Base-by-base conservation (phyloP, 331 rosid species). In the Rosa hybrid region DNA sequence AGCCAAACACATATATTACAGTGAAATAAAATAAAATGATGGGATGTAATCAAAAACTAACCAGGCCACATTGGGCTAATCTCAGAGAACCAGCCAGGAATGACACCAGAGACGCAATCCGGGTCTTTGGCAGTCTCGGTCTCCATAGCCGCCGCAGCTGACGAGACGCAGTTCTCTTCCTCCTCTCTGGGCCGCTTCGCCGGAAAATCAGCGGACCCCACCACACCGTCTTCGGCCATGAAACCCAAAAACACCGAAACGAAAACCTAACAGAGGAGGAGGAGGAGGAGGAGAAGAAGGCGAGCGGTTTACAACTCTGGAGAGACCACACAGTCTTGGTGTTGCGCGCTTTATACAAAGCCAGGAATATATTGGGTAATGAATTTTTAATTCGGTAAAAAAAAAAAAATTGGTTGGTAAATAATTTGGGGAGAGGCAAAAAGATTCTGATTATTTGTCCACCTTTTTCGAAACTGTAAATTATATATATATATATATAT, bases 61-160 rank as follows among this genome's bases (percentile, higher is more conserved):
- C 99, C 99, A 6, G 99, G 98, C 99, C 99, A 96, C 99, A 96
- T 86, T 91, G 98, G 93, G 90, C 99, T 96, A 68, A 96, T 86
- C 89, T 96, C 99, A 17, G 99, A 96, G 86, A 96, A 96, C 99
- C 99, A 96, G 12, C 99, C 97, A 75, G 99, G 98, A 80, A 93
- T 93, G 53, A 96, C 90, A 41, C 92, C 39, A 3, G 97, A 89
- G 63, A 91, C 72, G n/a, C 81, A 84, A 39, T 83, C 79, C 13
- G 90, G 72, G 14, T 62, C 84, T 18, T 84, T 80, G 48, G 44
- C 21, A 59, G 78, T 76, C 5, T 82, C 91, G 34, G 81, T 27
- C 48, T 86, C 96, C 88, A 86, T 74, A n/a, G 87, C 42, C 34
- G 80, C 25, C 1, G 93, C 73, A 72, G 77, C 81, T 1, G 71